Evolutionary conservation across 1,139 yeast species (phyloP).

Genomic region (Entelexis sorbosivorans): DNA sequence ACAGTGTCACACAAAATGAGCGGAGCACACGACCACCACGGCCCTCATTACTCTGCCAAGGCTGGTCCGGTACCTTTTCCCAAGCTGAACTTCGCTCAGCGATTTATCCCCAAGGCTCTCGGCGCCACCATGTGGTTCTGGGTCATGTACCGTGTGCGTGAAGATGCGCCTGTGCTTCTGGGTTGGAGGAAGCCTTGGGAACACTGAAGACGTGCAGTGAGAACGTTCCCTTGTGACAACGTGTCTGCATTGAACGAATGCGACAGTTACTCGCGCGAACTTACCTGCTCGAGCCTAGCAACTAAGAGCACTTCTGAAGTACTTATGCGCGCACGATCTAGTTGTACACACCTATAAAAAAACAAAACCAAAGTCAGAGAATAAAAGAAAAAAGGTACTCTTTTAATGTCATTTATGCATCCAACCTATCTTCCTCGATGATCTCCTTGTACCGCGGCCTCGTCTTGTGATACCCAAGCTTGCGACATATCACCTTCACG

Average conservation of each 20-base stretch:
- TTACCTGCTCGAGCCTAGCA: too few species aligned
- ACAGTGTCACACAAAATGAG: constrained; percentile 6
- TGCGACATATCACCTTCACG: not conserved
- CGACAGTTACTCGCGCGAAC: too few species aligned
- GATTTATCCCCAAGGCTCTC: constrained; percentile 50
- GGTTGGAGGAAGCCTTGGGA: constrained; percentile 39
- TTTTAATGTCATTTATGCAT: not conserved
- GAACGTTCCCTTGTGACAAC: not conserved
- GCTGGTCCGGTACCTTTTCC: constrained; percentile 32
- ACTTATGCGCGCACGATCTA: too few species aligned
- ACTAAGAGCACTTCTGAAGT: too few species aligned
- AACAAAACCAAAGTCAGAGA: too few species aligned
- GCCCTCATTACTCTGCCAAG: constrained; percentile 28
- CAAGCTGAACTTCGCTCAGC: constrained; percentile 33
- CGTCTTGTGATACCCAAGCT: constrained; percentile 20
- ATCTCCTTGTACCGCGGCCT: constrained; percentile 32
- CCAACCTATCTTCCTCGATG: constrained; percentile 15
- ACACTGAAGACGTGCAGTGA: constrained; percentile 16
- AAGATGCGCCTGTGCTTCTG: constrained; percentile 37
- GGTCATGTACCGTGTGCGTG: constrained; percentile 66
- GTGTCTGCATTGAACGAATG: not conserved
- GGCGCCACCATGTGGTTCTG: constrained; percentile 88
- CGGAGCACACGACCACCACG: constrained; percentile 19
- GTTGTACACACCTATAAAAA: too few species aligned
- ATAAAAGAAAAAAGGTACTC: not conserved